Percentiles rank a stretch among this genome's conserved stretches.
Evolutionary conservation across 2,329 filamentous ascomycete species (phyloP).

Genomic region (Aureobasidium melanogenum): DNA sequence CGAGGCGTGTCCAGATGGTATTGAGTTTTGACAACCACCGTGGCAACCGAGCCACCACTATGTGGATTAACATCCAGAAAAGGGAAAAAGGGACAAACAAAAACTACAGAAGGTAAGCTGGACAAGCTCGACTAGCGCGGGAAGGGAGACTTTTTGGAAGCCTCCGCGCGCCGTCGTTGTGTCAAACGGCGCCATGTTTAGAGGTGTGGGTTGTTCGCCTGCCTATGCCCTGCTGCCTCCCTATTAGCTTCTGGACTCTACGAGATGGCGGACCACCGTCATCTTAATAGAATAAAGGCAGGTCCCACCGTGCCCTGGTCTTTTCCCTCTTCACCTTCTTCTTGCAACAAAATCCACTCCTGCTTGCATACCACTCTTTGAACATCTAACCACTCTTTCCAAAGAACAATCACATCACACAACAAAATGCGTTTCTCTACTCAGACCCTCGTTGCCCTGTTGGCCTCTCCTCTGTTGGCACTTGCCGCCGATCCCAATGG

Average conservation of each 20-base stretch:
- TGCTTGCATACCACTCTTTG: background rate
- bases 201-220: slow-evolving; percentile 6
- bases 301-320: background rate
- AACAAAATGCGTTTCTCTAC: slow-evolving; percentile 38
- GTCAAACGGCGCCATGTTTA: slow-evolving; percentile 9
- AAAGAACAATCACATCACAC: background rate
- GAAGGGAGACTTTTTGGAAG: background rate
- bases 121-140: slow-evolving; percentile 1
- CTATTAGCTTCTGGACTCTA: slow-evolving; percentile 1
- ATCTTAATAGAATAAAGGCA: background rate
- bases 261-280: background rate
- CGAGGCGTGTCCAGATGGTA: background rate
- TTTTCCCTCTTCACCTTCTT: background rate
- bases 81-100: slow-evolving; percentile 5
- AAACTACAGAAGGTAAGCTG: background rate
- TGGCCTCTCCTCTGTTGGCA: slow-evolving; percentile 36
- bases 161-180: slow-evolving; percentile 1
- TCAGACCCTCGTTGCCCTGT: slow-evolving; percentile 34
- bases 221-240: slow-evolving; percentile 2
- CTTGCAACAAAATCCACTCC: background rate
- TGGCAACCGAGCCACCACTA: background rate
- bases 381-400: background rate
- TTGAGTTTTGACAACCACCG: slow-evolving; percentile 3
- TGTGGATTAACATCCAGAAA: background rate
- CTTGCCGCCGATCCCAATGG: slow-evolving; percentile 24